A percentile compares a stretch with the other conserved stretches of the same genome.
phyloP scores from a whole-genome alignment of 2,329 filamentous ascomycete species.

The Ascochyta lentis region DNA sequence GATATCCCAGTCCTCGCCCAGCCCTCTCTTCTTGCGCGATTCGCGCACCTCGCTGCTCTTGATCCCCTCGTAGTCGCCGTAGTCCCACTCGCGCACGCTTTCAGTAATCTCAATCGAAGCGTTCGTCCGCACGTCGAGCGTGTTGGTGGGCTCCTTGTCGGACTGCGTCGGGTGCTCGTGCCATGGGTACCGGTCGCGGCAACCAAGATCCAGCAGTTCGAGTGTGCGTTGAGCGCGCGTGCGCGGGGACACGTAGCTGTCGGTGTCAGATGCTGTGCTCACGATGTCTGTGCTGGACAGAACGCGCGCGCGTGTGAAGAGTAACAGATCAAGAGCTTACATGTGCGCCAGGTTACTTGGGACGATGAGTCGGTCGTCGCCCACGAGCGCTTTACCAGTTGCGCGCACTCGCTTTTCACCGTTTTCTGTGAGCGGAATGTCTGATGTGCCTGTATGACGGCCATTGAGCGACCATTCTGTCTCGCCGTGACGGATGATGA shows the following conservation, averaged over 20 bases:
- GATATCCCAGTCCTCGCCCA: conserved; percentile 76
- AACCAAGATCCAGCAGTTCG: conserved; percentile 80
- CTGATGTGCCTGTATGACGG: conserved; percentile 77
- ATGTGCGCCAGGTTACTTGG: conserved; percentile 83
- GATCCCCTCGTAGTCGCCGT: conserved; percentile 68
- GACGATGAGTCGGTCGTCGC: conserved; percentile 82
- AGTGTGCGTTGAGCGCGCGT: conserved; percentile 87
- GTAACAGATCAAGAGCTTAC: conserved; percentile 55
- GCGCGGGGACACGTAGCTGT: conserved; percentile 82
- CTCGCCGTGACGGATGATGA: conserved; percentile 80
- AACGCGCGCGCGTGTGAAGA: background rate
- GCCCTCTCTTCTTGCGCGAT: conserved; percentile 55
- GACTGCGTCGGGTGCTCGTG: conserved; percentile 29
- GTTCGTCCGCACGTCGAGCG: conserved; percentile 40
- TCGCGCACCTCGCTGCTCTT: conserved; percentile 59
- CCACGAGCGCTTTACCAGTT: conserved; percentile 84
- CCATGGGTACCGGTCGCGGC: conserved; percentile 76
- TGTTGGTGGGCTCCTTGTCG: background rate
- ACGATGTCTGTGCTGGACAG: too few relatives aligned
- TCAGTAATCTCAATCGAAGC: conserved; percentile 59
- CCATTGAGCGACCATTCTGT: conserved; percentile 94
- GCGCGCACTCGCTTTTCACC: conserved; percentile 64
- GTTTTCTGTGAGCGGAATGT: conserved; percentile 82
- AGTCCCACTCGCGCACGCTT: conserved; percentile 66
- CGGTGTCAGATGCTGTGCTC: background rate